Conservation (phyloP, 2,329 filamentous ascomycete species). For the Aureobasidium sp. region DNA sequence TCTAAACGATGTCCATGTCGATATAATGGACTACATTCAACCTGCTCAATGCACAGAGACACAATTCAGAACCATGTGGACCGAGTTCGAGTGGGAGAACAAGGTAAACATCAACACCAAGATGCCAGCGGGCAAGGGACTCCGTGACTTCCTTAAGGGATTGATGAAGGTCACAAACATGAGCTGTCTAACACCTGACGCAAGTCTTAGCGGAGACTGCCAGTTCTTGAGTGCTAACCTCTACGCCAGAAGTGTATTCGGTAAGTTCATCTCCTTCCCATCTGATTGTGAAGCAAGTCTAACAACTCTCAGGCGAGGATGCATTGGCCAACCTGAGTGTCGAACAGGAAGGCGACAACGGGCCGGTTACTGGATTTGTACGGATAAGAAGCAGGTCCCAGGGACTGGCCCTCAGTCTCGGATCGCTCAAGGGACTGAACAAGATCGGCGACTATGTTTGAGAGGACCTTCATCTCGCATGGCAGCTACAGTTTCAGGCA, state of each 20-base stretch:
- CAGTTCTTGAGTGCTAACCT: conserved; percentile 96
- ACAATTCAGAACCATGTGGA: conserved; percentile 99
- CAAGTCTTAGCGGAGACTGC: conserved; percentile 92
- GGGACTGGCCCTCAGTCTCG: conserved; percentile 85
- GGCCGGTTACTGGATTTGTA: conserved; percentile 93
- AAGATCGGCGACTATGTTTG: conserved; percentile 44
- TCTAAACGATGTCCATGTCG: conserved; percentile 93
- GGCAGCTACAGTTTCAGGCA: neutral
- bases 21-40: conserved; percentile 99
- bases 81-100: conserved; percentile 99
- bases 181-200: conserved; percentile 94
- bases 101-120: conserved; percentile 99
- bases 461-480: too few species aligned
- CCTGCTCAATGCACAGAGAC: conserved; percentile 94
- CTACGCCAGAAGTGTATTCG: conserved; percentile 94
- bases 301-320: conserved; percentile 69
- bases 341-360: conserved; percentile 92
- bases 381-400: conserved; percentile 96
- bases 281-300: conserved; percentile 16
- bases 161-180: conserved; percentile 98
- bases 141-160: conserved; percentile 86
- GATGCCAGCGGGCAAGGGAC: conserved; percentile 60
- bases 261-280: conserved; percentile 52
- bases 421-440: conserved; percentile 89
- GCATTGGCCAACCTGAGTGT: conserved; percentile 95